Evolutionary conservation across 306 rosid species (phyloP).

Genomic region (Carpinus viminea): DNA sequence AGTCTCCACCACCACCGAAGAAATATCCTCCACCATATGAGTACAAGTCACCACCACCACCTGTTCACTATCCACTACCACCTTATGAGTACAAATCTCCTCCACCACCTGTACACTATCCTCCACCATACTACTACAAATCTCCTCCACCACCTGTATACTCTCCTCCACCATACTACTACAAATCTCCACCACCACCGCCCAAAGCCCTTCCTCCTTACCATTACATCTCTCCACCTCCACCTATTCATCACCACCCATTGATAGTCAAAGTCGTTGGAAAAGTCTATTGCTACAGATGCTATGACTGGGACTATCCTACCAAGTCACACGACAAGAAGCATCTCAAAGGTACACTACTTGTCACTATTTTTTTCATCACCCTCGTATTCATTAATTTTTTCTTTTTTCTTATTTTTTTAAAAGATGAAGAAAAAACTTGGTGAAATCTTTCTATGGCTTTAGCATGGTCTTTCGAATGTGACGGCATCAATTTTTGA

Average conservation of each 20-base stretch:
- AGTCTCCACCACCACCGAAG: not conserved
- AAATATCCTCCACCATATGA: conserved; percentile 2
- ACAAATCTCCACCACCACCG: conserved; percentile 47
- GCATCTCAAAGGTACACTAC: conserved; percentile 71
- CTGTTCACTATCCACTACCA: conserved; percentile 2
- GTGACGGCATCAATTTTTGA: not conserved
- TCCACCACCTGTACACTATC: conserved; percentile 1
- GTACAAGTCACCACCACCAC: conserved; percentile 15
- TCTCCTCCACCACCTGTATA: conserved; percentile 8
- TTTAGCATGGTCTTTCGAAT: not conserved
- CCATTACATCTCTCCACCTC: conserved; percentile 31
- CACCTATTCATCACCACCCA: conserved; percentile 53
- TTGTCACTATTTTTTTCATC: not conserved
- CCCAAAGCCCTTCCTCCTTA: not conserved
- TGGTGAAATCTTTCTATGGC: not conserved
- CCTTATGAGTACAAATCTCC: conserved; percentile 27
- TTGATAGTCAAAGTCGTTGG: conserved; percentile 86
- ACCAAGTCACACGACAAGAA: conserved; percentile 84
- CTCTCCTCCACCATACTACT: conserved; percentile 22
- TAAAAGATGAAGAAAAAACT: too few relatives aligned
- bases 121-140: not conserved
- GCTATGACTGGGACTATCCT: conserved; percentile 74
- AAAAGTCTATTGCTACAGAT: conserved; percentile 77
- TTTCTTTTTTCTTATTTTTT: not conserved
- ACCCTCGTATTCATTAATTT: not conserved